Evolutionary conservation across 2,329 filamentous ascomycete species (phyloP).

Genomic region (Phialocephala sp.): DNA sequence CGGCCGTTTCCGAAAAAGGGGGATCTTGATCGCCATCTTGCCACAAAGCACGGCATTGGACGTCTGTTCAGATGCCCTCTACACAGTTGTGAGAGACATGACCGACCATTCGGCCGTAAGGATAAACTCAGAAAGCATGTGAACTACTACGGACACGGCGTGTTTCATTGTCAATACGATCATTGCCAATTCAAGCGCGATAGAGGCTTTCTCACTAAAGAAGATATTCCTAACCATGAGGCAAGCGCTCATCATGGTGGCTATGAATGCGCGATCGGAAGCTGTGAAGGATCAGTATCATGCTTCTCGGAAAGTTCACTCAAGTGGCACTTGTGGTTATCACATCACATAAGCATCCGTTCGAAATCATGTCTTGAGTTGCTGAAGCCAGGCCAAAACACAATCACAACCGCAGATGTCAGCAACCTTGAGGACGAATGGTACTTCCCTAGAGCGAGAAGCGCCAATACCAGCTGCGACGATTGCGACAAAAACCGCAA

Average conservation of each 20-base stretch:
- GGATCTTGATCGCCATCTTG: slow-evolving; percentile 6
- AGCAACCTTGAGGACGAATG: not conserved
- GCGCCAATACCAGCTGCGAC: not conserved
- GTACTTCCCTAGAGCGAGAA: not conserved
- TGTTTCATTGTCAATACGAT: slow-evolving; percentile 1
- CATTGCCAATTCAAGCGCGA: not conserved
- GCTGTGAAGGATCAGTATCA: not conserved
- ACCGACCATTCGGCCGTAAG: not conserved
- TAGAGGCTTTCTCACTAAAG: not conserved
- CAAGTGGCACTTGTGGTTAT: not conserved
- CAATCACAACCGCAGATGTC: not conserved
- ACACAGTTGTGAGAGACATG: not conserved
- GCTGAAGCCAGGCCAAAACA: not conserved
- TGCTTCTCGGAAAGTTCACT: not conserved
- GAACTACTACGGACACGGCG: not conserved
- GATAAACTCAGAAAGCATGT: slow-evolving; percentile 10
- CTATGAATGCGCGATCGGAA: not conserved
- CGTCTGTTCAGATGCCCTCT: slow-evolving; percentile 1
- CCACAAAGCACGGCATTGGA: not conserved
- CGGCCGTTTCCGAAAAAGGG: slow-evolving; percentile 1
- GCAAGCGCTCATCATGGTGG: not conserved
- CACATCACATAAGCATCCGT: not conserved
- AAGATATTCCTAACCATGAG: not conserved
- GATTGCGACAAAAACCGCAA: not conserved
- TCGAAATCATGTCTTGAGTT: not conserved